Evolutionary conservation across 169 alveolate species (phyloP), one percentile per base, ranked within the genome.

Genomic region (Eimeria tenella): DNA sequence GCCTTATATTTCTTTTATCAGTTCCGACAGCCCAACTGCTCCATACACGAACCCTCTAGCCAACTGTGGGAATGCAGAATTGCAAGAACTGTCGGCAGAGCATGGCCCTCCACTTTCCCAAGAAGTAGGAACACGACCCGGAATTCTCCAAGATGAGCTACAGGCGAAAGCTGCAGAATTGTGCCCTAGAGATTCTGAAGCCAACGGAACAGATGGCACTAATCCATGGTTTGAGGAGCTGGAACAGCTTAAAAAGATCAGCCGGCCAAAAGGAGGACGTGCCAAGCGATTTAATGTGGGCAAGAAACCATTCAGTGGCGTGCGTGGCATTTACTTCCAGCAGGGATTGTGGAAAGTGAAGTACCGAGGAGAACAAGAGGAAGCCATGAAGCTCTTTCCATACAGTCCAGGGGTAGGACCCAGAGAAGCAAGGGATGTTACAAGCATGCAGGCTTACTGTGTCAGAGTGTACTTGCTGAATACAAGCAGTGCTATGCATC

Each of bases 301-400:
- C 10, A 86, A 82, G 68, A 94, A 94, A 19, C 95, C 95, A 19
- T 94, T 86, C 70, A 94, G 95, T 17, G 95, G 95, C 10, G 95
- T 94, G 42, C 95, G 95, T 13, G 95, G 95, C 8, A 94, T 94
- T 77, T 94, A 94, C 89, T 94, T 94, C 25, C 95, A 94, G 74
- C 95, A 94, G 91, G 95, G 95, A 17, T 74, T 84, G 19, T 94
- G 95, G 95, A 94, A 94, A 82, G 95, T 94, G n/a, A 92, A 77
- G 23, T 90, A 90, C 90, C 88, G 94, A 21, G 94, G 94, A 6
- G 90, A 90, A 5, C 86, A 75, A 50, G 94, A 90, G 58, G 94
- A 90, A 65, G 90, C 75, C 70, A 49, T 77, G 90, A 90, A 90
- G 73, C 84, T 90, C 62, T 90, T 90, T 55, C 94, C 94, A 5